Evolutionary conservation across 352 stramenopile species (phyloP), one percentile per base, ranked within the genome.

Genomic region (Globisporangium nodosum): DNA sequence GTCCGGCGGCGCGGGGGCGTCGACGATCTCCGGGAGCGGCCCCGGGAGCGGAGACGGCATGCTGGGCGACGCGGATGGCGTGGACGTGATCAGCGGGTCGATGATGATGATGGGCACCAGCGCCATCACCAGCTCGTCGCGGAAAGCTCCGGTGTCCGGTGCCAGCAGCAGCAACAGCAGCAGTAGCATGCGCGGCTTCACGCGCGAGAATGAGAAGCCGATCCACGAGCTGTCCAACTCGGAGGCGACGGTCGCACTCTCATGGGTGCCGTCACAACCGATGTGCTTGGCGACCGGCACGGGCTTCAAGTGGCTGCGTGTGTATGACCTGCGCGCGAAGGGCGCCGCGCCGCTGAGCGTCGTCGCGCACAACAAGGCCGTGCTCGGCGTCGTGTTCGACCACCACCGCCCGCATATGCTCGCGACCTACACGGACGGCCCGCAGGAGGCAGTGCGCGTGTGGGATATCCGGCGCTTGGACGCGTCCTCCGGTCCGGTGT

Each of bases 391-490:
- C 11, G 76, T 85, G 8, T 95, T 93, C 64, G 85, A 95, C 31
- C 65, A 76, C 27, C 81, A 95, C 61, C 83, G 83, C 7, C 85
- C 85, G 13, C 79, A 93, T 48, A 78, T 93, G 33, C 69, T 95
- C 27, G 83, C 85, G 2, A 95, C 85, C 40, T 95, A 91, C 58
- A 91, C 81, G 40, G 85, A 95, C 49, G 78, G 74, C 11, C 78
- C 82, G 15, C 81, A 95, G 49, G 85, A 93, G 60, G 77, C 79
- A 5, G 74, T 95, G 20, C 93, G 93, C 61, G 78, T 95, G 7
- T 95, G 85, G 85, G 85, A 95, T 65, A 89, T 95, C 50, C 85
- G 85, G 5, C 83, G 86, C 46, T 56, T 95, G n/a, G 76, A 91
- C 54, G 73, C 74, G 6, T 81, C 78, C 7, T 68, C 71, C 0